Base-by-base conservation (phyloP, 768 basidiomycete genomes). In the Tylopilus rubrobrunneus region DNA sequence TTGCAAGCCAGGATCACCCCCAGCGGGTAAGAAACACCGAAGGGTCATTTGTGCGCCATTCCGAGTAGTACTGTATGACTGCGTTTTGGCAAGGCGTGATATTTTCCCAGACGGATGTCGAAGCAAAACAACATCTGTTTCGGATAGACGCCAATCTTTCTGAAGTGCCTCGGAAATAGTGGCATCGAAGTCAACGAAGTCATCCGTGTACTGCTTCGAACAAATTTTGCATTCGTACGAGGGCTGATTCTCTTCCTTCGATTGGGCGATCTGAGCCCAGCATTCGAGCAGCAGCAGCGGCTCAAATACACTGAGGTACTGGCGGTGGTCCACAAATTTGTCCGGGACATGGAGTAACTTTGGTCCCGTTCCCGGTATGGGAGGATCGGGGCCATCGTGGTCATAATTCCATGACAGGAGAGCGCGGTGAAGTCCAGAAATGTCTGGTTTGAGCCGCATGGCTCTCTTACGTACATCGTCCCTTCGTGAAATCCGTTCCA, bases 361-460 rank as follows among this genome's bases (percentile, higher is more conserved):
- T 5, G 74, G 59, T 42, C 67, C 73, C 40, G 57, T 45, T 47
- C 59, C 64, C 17, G 71, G 67, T n/a, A 74, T 73, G 1, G 92
- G 87, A 39, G 88, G 91, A 37, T 78, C 69, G 36, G 82, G 67
- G 21, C 86, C 83, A 11, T 66, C 66, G 59, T 91, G 81, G 44
- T 86, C 79, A 56, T 92, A 92, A 67, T 89, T 76, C 97, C 97
- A 99, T 1, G 89, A 85, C 1, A 99, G 71, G 28, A 98, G 76
- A 10, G 76, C 72, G 44, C 82, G 83, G 67, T 96, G 88, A 21
- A 99, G 82, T 7, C 76, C 78, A 29, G 85, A 83, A 19, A 95
- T 77, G 62, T 98, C 86, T 3, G 94, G 96, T 63, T 84, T 87
- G 62, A 95, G 74, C 8, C 94, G 84, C 56, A 85, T 71, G 7